Evolutionary conservation across 257 asterid genomes (phyloP), one percentile per base, ranked within the genome.

Genomic region (Ligustrum vulgare): DNA sequence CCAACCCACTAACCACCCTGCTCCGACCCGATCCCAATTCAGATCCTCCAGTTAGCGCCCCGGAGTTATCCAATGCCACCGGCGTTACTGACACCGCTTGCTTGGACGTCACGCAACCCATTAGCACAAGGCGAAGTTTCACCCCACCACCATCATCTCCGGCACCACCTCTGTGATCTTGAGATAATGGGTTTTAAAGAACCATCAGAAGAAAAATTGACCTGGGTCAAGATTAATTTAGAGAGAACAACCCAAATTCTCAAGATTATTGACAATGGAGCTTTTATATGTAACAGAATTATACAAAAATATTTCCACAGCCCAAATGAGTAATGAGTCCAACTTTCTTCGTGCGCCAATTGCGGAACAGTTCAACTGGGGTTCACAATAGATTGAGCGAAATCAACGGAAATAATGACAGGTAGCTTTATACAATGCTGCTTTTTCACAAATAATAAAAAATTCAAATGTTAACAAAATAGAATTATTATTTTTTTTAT

Each of bases 91-190:
- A 81, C 71, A 88, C 97, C 39, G 89, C 78, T 67, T 90, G 95
- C 88, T 94, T 94, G 51, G 97, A 87, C 49, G 98, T 76, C 84
- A 90, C 97, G 88, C 98, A 94, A 75, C 98, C 98, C 98, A 93
- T 93, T 36, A 67, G 25, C 72, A 43, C 66, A 70, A 41, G 58
- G 54, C 82, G 73, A 23, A 68, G 31, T 79, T 69, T 86, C 86
- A 79, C 84, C 82, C 49, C 9, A 71, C 37, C 85, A 34, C 69
- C 58, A 67, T 64, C 60, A 20, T 13, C 68, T 43, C 54, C 68
- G 32, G 67, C 66, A 71, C 68, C 77, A 41, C 64, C 49, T 15
- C 79, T 78, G 47, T 70, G 32, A 41, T 35, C 37, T 20, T 25
- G 70, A 35, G 31, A 25, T 47, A 22, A 25, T 22, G 35, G 16